Base-by-base conservation (phyloP, 805 yeast species). In the Saturnispora zaruensis region DNA sequence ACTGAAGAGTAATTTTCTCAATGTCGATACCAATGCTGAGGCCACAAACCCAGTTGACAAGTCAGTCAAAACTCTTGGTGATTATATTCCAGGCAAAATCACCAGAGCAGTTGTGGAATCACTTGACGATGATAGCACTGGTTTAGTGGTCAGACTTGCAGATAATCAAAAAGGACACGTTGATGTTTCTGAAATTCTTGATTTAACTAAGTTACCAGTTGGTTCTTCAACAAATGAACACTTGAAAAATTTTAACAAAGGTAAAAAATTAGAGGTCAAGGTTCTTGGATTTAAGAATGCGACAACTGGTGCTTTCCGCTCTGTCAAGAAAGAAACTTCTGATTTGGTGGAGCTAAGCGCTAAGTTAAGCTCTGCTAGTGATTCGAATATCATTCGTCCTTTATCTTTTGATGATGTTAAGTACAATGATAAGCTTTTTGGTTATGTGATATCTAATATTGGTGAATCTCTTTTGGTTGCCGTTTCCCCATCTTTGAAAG, bases 161-260 rank as follows among this genome's bases (percentile, higher is more conserved):
- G 93, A 84, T 52, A 82, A 84, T 61, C 71, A 81, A 53, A 84
- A 78, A 58, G 97, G 95, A 36, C 78, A 95, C 62, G 67, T 90
- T 51, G 95, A 87, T 58, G 72, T 83, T 16, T 76, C 89, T 16
- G 85, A 88, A 65, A 69, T 84, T 37, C 65, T 69, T 2, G 82
- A 78, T 26, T 83, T 89, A 44, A 66, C 72, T 48, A 80, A 87
- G 60, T 64, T 65, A 20, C 72, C 69, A 52, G 5, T 40, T 16
- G 44, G 41, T 25, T 26, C 42, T 14, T 20, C 25, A 14, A 40
- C 41, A 16, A 13, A 25, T 23, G 69, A 74, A 41, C 95, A 95
- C 30, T 70, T 87, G 41, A 61, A 75, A 1, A 66, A 70, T 37
- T 86, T 82, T 70, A 70, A 75, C 48, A 72, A 69, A 48, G 91